A percentile compares a stretch with the other conserved stretches of the same genome.
phyloP scores from a whole-genome alignment of 148 eudicot species.

The Silene latifolia region DNA sequence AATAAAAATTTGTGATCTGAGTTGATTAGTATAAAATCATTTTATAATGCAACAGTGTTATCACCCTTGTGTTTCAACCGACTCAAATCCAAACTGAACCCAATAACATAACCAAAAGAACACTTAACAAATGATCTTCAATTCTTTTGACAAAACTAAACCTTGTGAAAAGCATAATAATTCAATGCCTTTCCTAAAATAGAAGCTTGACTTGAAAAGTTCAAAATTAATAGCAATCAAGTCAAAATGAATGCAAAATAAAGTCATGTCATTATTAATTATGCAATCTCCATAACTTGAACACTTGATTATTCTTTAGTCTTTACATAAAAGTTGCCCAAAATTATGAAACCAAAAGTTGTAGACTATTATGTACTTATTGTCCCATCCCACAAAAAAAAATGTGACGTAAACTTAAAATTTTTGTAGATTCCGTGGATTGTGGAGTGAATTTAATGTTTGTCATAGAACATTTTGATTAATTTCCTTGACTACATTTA shows the following conservation, averaged over 20 bases:
- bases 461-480: slow-evolving; percentile 20
- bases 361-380: neutral
- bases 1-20: too few species aligned
- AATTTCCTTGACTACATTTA: neutral
- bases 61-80: too few species aligned
- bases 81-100: too few species aligned
- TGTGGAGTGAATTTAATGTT: neutral
- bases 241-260: slow-evolving; percentile 4
- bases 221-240: neutral
- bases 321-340: neutral
- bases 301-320: too few species aligned
- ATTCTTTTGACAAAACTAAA: too few species aligned
- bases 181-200: too few species aligned
- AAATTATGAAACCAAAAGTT: neutral
- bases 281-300: neutral
- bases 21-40: too few species aligned
- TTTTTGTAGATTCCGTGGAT: neutral
- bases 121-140: too few species aligned
- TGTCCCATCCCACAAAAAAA: neutral
- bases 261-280: neutral
- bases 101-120: too few species aligned
- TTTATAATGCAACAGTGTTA: too few species aligned
- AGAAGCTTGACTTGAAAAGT: neutral
- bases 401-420: neutral
- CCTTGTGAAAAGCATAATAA: too few species aligned